Evolutionary conservation across 768 basidiomycete genomes (phyloP).

Genomic region (Tricholomella constricta): DNA sequence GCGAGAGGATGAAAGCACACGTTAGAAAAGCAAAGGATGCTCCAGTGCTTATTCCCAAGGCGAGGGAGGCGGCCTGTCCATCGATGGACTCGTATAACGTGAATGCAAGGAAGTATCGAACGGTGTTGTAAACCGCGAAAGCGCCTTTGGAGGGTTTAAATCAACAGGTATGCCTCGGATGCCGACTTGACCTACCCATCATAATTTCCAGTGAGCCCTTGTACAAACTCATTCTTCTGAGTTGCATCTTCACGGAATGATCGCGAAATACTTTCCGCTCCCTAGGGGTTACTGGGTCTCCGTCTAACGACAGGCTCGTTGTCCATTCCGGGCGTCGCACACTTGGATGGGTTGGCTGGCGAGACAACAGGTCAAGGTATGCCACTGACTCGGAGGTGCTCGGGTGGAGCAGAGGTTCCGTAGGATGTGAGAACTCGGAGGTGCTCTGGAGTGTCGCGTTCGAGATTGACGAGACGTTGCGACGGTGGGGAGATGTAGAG

Average conservation of each 20-base stretch:
- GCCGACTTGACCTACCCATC: slow-evolving; percentile 35
- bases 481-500: slow-evolving; percentile 45
- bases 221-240: slow-evolving; percentile 28
- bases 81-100: slow-evolving; percentile 37
- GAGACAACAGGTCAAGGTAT: slow-evolving; percentile 35
- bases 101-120: slow-evolving; percentile 69
- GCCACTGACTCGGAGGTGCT: slow-evolving; percentile 28
- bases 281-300: slow-evolving; percentile 25
- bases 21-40: slow-evolving; percentile 42
- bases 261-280: slow-evolving; percentile 33
- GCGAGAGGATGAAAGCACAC: slow-evolving; percentile 38
- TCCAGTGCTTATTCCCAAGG: slow-evolving; percentile 49
- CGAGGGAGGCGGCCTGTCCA: slow-evolving; percentile 47
- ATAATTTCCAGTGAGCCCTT: slow-evolving; percentile 35
- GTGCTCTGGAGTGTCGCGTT: slow-evolving; percentile 38
- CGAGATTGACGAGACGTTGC: slow-evolving; percentile 40
- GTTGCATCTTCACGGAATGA: slow-evolving; percentile 23
- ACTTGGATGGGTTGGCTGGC: slow-evolving; percentile 31
- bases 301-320: slow-evolving; percentile 26
- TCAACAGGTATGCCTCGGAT: background rate
- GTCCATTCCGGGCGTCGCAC: slow-evolving; percentile 27
- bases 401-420: slow-evolving; percentile 43
- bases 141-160: slow-evolving; percentile 36
- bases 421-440: slow-evolving; percentile 43
- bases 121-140: slow-evolving; percentile 63